Base-by-base conservation (phyloP, 2,329 filamentous ascomycete species). In the Neonectria punicea region DNA sequence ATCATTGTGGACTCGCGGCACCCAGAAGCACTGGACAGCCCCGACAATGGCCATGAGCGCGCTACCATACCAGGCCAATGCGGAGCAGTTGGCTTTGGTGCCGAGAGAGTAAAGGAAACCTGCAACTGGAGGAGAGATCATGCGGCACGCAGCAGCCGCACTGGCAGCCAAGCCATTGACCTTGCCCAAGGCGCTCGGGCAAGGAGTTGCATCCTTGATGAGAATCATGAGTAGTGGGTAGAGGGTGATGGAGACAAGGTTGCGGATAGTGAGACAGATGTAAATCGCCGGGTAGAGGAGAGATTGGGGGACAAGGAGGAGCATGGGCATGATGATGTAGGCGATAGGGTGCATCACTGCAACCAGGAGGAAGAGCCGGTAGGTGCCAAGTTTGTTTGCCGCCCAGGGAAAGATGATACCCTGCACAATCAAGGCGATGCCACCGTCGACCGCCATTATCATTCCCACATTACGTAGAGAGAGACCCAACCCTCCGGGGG, bases 81-180 rank as follows among this genome's bases (percentile, higher is more conserved):
- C 87, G 1, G 88, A 88, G 74, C 86, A 90, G 71, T 88, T 83
- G 50, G 87, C 81, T 68, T 81, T 84, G 69, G 84, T 85, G 22
- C 89, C 88, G n/a, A 87, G 74, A 0, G 86, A 84, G 76, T 91
- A 92, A 3, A 91, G 78, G 67, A 86, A 89, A 3, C 89, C 89
- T 2, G 88, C 86, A 16, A 91, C 75, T 0, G 89, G 89, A 6
- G 90, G 90, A 0, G 90, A 89, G 11, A 91, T 79, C 78, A 92
- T 93, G 61, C 90, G 84, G 71, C 88, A 92, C 7, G 87, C 88
- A 7, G 89, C 89, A 28, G 88, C 88, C 2, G 87, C 89, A 62
- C 87, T 90, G 55, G 89, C 89, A 22, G 89, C 88, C 47, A 91
- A 77, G 5, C 89, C 89, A 66, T 92, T 92, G 70, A 92, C 86